Evolutionary conservation across 257 asterid species (phyloP), one percentile per base, ranked within the genome.

Genomic region (Solanum bulbocastanum): DNA sequence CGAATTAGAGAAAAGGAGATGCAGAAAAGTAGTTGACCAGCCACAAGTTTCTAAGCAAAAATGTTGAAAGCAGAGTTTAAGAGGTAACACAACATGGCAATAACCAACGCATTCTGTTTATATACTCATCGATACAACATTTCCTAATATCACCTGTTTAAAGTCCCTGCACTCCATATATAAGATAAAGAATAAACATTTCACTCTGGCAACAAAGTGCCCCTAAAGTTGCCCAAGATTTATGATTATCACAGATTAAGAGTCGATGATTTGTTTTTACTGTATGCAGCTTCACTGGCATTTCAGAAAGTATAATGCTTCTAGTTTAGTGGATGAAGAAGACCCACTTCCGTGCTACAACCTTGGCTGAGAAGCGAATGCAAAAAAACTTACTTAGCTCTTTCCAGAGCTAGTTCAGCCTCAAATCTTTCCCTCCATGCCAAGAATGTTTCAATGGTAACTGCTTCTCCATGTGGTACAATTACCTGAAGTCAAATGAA

Each of bases 371-470:
- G 86, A 83, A 86, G 75, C 36, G 27, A 37, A 83, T 84, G 72
- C 86, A 86, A 81, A 84, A 84, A 88, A 83, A 92, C 98, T 96
- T 91, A 97, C 99, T 97, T 96, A 90, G 99, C 99, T 92, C 95
- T 94, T 92, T 96, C 98, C 44, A 97, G 95, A 23, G 99, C 98
- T 92, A 96, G 90, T 92, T 97, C 99, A n/a, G 99, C 99, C 92
- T 97, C 99, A 90, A 87, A 96, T 93, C 95, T 97, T 88, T 97
- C 99, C 86, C 99, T 94, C 99, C 99, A 97, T 46, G 98, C 99
- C 95, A 93, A 89, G 92, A 97, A 97, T 35, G 98, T 92, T 5
- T 97, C 99, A 25, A 96, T 92, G 6, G 99, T 97, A 68, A 97
- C 99, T 22, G 98, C 94, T 92, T 97, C 99, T 92, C 99, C 99